phyloP scores from a whole-genome alignment of 2,329 filamentous ascomycete species.

The Neospermospora avenae region DNA sequence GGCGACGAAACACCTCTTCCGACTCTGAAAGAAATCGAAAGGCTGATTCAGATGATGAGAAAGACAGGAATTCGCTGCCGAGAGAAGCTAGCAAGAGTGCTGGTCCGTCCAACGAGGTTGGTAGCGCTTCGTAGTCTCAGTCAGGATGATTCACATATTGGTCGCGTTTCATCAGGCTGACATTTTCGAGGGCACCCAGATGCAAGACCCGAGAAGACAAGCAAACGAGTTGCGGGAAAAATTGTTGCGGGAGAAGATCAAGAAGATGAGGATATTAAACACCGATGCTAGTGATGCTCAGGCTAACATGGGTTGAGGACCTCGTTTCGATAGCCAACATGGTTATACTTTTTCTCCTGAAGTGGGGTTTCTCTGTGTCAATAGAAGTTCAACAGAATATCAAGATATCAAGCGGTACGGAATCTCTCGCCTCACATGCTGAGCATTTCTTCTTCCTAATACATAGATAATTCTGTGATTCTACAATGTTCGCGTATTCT shows the following conservation, averaged over 20 bases:
- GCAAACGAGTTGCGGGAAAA: constrained; percentile 48
- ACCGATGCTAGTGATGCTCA: constrained; percentile 39
- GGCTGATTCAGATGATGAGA: constrained; percentile 54
- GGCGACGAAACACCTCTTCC: constrained; percentile 50
- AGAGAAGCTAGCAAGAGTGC: constrained; percentile 24
- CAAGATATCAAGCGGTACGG: not conserved
- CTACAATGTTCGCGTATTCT: too few relatives aligned
- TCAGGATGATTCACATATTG: constrained; percentile 10
- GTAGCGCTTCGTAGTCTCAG: constrained; percentile 37
- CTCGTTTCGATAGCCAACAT: not conserved
- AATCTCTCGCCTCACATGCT: too few relatives aligned
- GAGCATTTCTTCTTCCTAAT: too few relatives aligned
- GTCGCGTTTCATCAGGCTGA: constrained; percentile 34
- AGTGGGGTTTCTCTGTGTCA: not conserved
- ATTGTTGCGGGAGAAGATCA: constrained; percentile 51
- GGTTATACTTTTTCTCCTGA: not conserved
- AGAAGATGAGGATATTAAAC: constrained; percentile 53
- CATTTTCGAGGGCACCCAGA: constrained; percentile 34
- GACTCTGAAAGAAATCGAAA: constrained; percentile 48
- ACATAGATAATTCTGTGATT: too few relatives aligned
- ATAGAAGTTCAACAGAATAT: not conserved
- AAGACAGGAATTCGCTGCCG: constrained; percentile 35
- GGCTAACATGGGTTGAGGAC: constrained; percentile 46
- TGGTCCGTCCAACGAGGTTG: constrained; percentile 39
- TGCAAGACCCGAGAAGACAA: constrained; percentile 40